A percentile compares a stretch with the other conserved stretches of the same genome.
phyloP scores from a whole-genome alignment of 495 filamentous ascomycete species.

The Tirmania nivea region DNA sequence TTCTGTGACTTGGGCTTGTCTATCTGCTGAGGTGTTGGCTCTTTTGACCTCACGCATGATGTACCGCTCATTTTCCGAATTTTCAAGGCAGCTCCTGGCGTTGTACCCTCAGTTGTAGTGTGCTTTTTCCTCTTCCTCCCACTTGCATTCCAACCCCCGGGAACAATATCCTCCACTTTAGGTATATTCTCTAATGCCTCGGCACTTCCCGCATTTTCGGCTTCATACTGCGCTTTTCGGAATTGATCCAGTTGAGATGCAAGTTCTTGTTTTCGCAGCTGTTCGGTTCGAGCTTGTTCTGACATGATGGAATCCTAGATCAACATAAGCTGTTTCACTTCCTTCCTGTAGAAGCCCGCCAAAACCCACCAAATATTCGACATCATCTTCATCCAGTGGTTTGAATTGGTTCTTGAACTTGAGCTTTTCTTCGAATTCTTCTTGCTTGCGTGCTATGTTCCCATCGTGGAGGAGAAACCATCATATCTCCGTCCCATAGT shows the following conservation, averaged over 20 bases:
- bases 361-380: slow-evolving; percentile 49
- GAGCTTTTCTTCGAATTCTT: slow-evolving; percentile 79
- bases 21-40: background rate
- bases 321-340: background rate
- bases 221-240: slow-evolving; percentile 12
- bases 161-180: background rate
- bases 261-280: slow-evolving; percentile 11
- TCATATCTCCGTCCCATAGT: background rate
- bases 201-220: slow-evolving; percentile 4
- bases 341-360: background rate
- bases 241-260: slow-evolving; percentile 12
- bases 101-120: background rate
- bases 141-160: background rate
- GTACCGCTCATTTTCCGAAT: slow-evolving; percentile 6
- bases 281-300: slow-evolving; percentile 6
- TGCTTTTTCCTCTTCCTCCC: background rate
- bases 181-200: background rate
- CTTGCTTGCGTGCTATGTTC: slow-evolving; percentile 69
- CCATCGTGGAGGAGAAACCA: slow-evolving; percentile 1
- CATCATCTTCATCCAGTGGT: slow-evolving; percentile 77
- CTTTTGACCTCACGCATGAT: slow-evolving; percentile 9
- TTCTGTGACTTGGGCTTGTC: background rate
- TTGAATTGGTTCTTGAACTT: slow-evolving; percentile 86
- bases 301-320: slow-evolving; percentile 10
- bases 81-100: background rate